Evolutionary conservation across 108 stramenopile species (phyloP).

Genomic region (Nannochloropsis gaditana): DNA sequence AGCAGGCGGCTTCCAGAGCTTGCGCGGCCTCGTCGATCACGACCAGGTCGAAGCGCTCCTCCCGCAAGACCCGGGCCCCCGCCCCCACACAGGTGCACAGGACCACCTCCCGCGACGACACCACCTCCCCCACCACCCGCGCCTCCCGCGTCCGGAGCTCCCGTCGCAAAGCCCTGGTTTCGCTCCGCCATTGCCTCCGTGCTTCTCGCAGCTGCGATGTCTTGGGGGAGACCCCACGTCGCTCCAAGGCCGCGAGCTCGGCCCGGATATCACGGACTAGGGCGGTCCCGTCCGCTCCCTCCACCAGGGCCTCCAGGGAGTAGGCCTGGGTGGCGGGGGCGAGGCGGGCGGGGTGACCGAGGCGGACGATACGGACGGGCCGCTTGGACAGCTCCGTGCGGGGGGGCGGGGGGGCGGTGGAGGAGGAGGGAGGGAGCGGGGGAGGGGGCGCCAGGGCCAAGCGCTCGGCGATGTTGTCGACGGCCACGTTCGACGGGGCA

Average conservation of each 20-base stretch:
- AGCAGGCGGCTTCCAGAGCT: conserved; percentile 87
- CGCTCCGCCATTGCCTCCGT: neutral
- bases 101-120: conserved; percentile 59
- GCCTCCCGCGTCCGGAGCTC: conserved; percentile 83
- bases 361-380: conserved; percentile 66
- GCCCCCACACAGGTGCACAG: conserved; percentile 56
- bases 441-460: conserved; percentile 50
- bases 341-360: conserved; percentile 92
- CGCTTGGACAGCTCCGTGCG: neutral
- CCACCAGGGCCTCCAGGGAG: conserved; percentile 83
- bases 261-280: conserved; percentile 79
- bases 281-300: conserved; percentile 81
- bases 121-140: conserved; percentile 70
- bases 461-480: conserved; percentile 89
- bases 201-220: neutral
- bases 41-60: conserved; percentile 78
- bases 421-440: neutral
- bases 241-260: conserved; percentile 57
- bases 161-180: conserved; percentile 37
- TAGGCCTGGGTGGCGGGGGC: conserved; percentile 61
- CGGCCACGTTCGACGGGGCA: conserved; percentile 97
- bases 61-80: conserved; percentile 27
- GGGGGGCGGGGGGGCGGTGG: neutral
- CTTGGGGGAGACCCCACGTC: neutral
- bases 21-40: conserved; percentile 99